A percentile compares a stretch with the other conserved stretches of the same genome.
Conservation (phyloP, 352 stramenopile genomes). For the Globisporangium viniferum region DNA sequence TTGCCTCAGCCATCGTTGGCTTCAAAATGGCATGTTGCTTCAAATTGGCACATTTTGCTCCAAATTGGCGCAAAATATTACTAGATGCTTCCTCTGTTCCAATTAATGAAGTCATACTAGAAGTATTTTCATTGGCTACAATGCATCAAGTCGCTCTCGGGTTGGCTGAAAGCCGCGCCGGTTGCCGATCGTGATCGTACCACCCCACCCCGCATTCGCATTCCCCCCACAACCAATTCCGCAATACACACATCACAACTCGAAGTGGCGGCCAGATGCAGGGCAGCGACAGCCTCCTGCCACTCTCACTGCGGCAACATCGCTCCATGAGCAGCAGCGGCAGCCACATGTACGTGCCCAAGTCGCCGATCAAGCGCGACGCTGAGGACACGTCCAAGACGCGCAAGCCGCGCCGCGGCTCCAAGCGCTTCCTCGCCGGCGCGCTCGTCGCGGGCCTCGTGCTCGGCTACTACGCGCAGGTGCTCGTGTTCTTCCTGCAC, state of each 20-base stretch:
- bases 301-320: conserved; percentile 4
- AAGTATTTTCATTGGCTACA: too few relatives aligned
- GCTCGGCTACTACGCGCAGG: conserved; percentile 65
- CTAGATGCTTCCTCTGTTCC: too few relatives aligned
- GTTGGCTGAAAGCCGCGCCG: not conserved
- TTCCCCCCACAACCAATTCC: not conserved
- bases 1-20: not conserved
- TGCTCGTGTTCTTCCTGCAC: conserved; percentile 66
- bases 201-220: not conserved
- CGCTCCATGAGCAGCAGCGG: not conserved
- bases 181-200: not conserved
- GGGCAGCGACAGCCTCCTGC: conserved; percentile 11
- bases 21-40: not conserved
- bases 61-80: too few relatives aligned
- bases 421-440: conserved; percentile 21
- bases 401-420: conserved; percentile 9
- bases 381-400: conserved; percentile 18
- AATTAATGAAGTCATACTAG: too few relatives aligned
- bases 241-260: not conserved
- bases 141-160: too few relatives aligned
- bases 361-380: conserved; percentile 8
- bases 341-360: conserved; percentile 7
- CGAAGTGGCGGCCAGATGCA: not conserved
- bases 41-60: not conserved
- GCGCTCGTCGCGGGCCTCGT: conserved; percentile 33